phyloP scores from a whole-genome alignment of 2,329 filamentous ascomycete species.

The Pseudogymnoascus sp. region DNA sequence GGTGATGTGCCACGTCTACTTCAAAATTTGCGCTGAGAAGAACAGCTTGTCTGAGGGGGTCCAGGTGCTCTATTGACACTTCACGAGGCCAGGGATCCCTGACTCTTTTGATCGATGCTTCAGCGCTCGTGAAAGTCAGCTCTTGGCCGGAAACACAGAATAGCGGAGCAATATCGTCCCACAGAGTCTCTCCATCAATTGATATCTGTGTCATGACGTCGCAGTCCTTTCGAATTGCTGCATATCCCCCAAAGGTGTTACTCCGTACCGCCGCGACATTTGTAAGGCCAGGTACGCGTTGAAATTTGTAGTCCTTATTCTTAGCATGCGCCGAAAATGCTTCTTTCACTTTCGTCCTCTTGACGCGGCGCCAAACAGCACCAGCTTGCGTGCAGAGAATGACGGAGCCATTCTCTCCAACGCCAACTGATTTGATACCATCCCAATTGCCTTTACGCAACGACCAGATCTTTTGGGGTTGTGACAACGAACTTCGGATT shows the following conservation, averaged over 20 bases:
- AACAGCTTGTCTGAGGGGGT: constrained; percentile 42
- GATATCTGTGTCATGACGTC: constrained; percentile 63
- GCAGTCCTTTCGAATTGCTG: constrained; percentile 75
- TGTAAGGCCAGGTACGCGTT: constrained; percentile 79
- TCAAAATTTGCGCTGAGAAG: constrained; percentile 59
- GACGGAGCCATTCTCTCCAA: constrained; percentile 88
- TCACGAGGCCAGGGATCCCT: constrained; percentile 35
- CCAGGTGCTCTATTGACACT: constrained; percentile 44
- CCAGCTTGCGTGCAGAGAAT: constrained; percentile 89
- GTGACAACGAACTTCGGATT: constrained; percentile 64
- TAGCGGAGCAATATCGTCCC: constrained; percentile 63
- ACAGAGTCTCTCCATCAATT: constrained; percentile 58
- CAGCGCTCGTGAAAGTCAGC: constrained; percentile 28
- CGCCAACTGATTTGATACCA: constrained; percentile 74
- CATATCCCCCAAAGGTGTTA: constrained; percentile 83
- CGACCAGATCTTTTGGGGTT: constrained; percentile 78
- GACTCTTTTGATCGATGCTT: constrained; percentile 31
- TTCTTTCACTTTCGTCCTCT: constrained; percentile 71
- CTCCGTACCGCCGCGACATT: constrained; percentile 76
- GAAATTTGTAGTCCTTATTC: constrained; percentile 87
- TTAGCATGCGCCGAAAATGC: constrained; percentile 31
- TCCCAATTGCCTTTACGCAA: constrained; percentile 59
- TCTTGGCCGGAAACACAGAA: constrained; percentile 57
- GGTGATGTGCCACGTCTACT: constrained; percentile 46
- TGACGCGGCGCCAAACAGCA: constrained; percentile 84